Evolutionary conservation across 1,284 basidiomycete genomes (phyloP).

Genomic region (Leccinum angustisporum): DNA sequence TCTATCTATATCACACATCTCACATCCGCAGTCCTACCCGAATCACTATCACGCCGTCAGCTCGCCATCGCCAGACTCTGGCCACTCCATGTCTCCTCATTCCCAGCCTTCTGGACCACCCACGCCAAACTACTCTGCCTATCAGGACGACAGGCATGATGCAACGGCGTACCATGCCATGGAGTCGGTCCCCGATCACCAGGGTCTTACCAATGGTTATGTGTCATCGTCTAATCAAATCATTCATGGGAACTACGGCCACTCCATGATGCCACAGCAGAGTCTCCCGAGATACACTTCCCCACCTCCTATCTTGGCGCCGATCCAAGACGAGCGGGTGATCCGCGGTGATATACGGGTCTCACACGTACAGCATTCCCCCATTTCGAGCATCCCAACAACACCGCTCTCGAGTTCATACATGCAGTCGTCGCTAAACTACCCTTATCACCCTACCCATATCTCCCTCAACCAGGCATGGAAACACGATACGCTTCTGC

Average conservation of each 20-base stretch:
- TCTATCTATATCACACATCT: slow-evolving; percentile 40
- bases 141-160: slow-evolving; percentile 43
- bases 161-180: slow-evolving; percentile 32
- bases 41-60: slow-evolving; percentile 38
- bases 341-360: slow-evolving; percentile 37
- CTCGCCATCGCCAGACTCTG: slow-evolving; percentile 36
- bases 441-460: slow-evolving; percentile 37
- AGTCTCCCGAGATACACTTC: slow-evolving; percentile 43
- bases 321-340: slow-evolving; percentile 49
- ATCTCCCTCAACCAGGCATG: slow-evolving; percentile 31
- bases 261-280: slow-evolving; percentile 32
- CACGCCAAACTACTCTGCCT: slow-evolving; percentile 48
- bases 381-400: slow-evolving; percentile 33
- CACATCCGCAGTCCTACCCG: slow-evolving; percentile 36
- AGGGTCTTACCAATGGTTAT: slow-evolving; percentile 32
- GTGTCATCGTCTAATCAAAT: slow-evolving; percentile 32
- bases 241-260: slow-evolving; percentile 34
- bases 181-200: slow-evolving; percentile 30
- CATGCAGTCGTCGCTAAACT: slow-evolving; percentile 42
- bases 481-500: slow-evolving; percentile 32
- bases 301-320: slow-evolving; percentile 54
- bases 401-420: slow-evolving; percentile 35
- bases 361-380: slow-evolving; percentile 35
- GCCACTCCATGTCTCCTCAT: slow-evolving; percentile 50
- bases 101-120: slow-evolving; percentile 45